Evolutionary conservation across 2,329 filamentous ascomycete species (phyloP).

Genomic region (Clathrospora elynae): DNA sequence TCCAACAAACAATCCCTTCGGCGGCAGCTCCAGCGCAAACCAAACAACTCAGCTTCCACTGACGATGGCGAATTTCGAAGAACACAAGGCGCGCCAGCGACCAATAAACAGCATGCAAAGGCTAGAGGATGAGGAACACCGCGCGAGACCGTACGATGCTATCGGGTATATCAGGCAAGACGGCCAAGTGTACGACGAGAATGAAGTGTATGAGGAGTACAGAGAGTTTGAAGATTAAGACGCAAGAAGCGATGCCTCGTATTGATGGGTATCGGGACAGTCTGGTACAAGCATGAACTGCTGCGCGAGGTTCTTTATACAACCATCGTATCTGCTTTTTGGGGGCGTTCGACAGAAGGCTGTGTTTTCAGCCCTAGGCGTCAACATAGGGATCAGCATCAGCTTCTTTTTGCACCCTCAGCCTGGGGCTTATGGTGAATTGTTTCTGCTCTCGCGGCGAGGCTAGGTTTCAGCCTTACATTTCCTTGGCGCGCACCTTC

Average conservation of each 20-base stretch:
- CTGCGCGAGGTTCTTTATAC: neutral
- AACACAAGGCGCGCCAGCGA: neutral
- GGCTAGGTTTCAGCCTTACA: too few relatives aligned
- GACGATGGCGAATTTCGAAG: neutral
- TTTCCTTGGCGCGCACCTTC: too few relatives aligned
- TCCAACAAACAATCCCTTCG: neutral
- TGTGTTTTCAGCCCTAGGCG: too few relatives aligned
- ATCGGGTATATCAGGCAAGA: constrained; percentile 1
- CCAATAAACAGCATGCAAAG: neutral
- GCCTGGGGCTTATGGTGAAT: too few relatives aligned
- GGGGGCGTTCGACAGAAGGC: too few relatives aligned
- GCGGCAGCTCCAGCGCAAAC: neutral
- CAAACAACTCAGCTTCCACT: neutral
- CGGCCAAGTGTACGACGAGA: constrained; percentile 1
- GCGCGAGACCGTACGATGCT: constrained; percentile 5
- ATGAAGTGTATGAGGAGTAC: constrained; percentile 5
- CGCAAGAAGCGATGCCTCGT: neutral
- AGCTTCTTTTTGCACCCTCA: too few relatives aligned
- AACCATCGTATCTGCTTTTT: neutral
- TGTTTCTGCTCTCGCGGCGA: too few relatives aligned
- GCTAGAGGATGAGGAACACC: neutral
- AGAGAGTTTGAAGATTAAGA: neutral
- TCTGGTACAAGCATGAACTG: neutral
- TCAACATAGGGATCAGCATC: too few relatives aligned
- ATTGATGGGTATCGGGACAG: neutral